Conservation (phyloP, 371 early-diverging fungal species). For the Parasitella parasitica region DNA sequence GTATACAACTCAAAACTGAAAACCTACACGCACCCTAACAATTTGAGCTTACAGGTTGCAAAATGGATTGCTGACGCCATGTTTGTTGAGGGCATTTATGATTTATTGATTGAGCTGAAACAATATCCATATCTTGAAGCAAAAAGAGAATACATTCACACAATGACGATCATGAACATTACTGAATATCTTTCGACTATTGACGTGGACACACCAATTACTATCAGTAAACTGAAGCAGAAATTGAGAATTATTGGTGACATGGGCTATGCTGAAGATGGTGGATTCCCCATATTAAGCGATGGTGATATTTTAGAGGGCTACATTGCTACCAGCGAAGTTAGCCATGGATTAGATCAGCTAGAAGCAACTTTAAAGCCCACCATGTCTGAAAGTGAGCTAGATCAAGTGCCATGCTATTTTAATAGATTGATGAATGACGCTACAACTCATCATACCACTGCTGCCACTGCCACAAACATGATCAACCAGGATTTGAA, state of each 20-base stretch:
- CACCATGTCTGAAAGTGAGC: constrained; percentile 37
- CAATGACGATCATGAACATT: constrained; percentile 49
- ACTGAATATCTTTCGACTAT: constrained; percentile 56
- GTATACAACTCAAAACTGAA: not conserved
- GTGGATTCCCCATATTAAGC: constrained; percentile 88
- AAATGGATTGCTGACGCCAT: constrained; percentile 89
- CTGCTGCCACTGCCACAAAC: not conserved
- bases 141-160: constrained; percentile 72
- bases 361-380: constrained; percentile 33
- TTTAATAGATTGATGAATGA: constrained; percentile 13
- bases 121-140: constrained; percentile 88
- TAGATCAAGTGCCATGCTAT: constrained; percentile 30
- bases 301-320: constrained; percentile 69
- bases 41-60: constrained; percentile 28
- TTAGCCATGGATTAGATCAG: constrained; percentile 71
- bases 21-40: not conserved
- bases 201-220: constrained; percentile 59
- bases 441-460: not conserved
- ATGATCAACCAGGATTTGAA: constrained; percentile 5
- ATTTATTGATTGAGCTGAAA: constrained; percentile 73
- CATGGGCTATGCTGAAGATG: constrained; percentile 67
- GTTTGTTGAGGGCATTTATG: constrained; percentile 83
- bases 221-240: constrained; percentile 55
- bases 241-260: constrained; percentile 54
- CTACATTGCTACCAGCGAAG: constrained; percentile 81